Evolutionary conservation across 1,139 yeast genomes (phyloP).

Genomic region (Pneumocystis murina): DNA sequence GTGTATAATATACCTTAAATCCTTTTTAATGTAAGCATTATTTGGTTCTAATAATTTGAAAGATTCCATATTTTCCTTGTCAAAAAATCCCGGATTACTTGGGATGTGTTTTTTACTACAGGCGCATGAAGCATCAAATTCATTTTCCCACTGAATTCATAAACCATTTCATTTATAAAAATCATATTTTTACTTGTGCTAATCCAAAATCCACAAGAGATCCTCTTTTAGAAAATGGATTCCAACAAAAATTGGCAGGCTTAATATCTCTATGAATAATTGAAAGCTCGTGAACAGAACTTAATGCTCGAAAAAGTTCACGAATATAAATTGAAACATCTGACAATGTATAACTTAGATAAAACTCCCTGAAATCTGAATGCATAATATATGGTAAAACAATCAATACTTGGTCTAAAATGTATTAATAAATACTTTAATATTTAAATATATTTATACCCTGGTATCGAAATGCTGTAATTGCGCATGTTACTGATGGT

Average conservation of each 20-base stretch:
- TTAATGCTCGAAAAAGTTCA: slow-evolving; percentile 60
- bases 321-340: slow-evolving; percentile 8
- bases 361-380: slow-evolving; percentile 11
- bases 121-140: background rate
- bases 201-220: slow-evolving; percentile 81
- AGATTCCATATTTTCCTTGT: slow-evolving; percentile 16
- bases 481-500: background rate
- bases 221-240: slow-evolving; percentile 59
- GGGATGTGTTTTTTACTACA: background rate
- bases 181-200: slow-evolving; percentile 38
- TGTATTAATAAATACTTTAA: background rate
- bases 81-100: background rate
- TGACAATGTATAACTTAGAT: slow-evolving; percentile 4
- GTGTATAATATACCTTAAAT: background rate
- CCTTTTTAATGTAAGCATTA: slow-evolving; percentile 5
- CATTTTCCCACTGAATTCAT: slow-evolving; percentile 13
- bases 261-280: slow-evolving; percentile 79
- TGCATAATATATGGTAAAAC: slow-evolving; percentile 5
- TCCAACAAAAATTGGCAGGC: slow-evolving; percentile 63
- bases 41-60: slow-evolving; percentile 2
- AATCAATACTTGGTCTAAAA: background rate
- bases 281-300: slow-evolving; percentile 55
- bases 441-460: background rate
- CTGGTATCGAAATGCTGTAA: background rate
- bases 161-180: slow-evolving; percentile 17